Percentiles rank a stretch among this genome's conserved stretches.
Evolutionary conservation across 768 basidiomycete genomes (phyloP).

Genomic region (Leccinum longicurvipes): DNA sequence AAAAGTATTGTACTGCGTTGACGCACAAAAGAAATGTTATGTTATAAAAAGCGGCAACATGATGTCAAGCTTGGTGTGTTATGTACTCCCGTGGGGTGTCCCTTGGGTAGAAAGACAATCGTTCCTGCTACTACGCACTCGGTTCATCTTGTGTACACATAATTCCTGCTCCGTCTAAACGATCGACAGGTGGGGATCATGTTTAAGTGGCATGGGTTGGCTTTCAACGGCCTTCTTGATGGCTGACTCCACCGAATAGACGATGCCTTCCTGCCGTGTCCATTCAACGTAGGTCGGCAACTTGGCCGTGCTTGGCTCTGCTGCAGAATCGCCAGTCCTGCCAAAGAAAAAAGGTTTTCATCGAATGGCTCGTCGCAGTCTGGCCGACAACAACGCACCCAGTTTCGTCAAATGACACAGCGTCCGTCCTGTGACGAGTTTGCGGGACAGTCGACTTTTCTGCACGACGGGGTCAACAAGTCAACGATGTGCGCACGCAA

Average conservation of each 20-base stretch:
- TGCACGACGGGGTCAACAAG: conserved; percentile 7
- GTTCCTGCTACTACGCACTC: too few species aligned
- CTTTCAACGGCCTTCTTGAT: conserved; percentile 6
- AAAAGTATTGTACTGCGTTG: conserved; percentile 15
- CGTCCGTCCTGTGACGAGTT: conserved; percentile 8
- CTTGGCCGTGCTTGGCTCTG: conserved; percentile 10
- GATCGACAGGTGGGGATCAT: not conserved
- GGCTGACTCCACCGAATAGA: conserved; percentile 4
- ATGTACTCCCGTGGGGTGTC: not conserved
- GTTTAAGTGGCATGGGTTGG: not conserved
- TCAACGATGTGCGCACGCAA: not conserved
- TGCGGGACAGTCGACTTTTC: conserved; percentile 13
- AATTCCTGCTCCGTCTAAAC: conserved; percentile 7
- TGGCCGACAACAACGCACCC: conserved; percentile 7
- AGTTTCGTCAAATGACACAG: conserved; percentile 17
- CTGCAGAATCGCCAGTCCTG: conserved; percentile 8
- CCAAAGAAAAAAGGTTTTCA: not conserved
- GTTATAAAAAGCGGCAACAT: not conserved
- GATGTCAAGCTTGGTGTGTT: not conserved
- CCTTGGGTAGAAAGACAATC: not conserved
- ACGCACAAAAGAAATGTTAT: not conserved
- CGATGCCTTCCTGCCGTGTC: conserved; percentile 1
- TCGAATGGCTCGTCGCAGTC: not conserved
- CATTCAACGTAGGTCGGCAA: conserved; percentile 18
- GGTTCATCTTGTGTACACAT: not conserved